phyloP scores from a whole-genome alignment of 2,329 filamentous ascomycete genomes.

The Arthrobotrys sphaeroides region DNA sequence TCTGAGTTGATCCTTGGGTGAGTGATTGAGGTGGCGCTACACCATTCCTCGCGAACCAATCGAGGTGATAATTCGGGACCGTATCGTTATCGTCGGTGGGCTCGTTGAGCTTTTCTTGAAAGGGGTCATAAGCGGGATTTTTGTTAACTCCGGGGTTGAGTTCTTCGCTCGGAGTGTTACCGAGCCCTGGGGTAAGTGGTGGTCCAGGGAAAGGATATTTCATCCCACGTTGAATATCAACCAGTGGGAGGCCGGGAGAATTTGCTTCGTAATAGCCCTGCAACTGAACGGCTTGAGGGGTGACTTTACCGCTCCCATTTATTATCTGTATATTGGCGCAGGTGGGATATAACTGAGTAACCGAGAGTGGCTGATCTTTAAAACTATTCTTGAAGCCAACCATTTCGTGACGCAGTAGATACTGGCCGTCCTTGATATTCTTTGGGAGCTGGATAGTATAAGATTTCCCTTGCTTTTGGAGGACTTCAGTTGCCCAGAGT shows the following conservation, averaged over 20 bases:
- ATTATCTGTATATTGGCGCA: conserved; percentile 26
- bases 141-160: conserved; percentile 25
- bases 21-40: neutral
- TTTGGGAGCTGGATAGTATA: conserved; percentile 28
- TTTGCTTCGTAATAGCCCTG: neutral
- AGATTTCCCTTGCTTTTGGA: conserved; percentile 9
- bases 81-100: conserved; percentile 9
- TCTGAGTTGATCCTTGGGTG: neutral
- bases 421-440: conserved; percentile 27
- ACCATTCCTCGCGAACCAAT: neutral
- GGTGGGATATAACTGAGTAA: conserved; percentile 14
- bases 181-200: conserved; percentile 12
- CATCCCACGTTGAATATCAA: neutral
- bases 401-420: conserved; percentile 28
- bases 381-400: neutral
- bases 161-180: conserved; percentile 10
- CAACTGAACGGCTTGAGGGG: conserved; percentile 1
- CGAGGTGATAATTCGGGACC: neutral
- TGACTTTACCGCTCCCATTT: neutral
- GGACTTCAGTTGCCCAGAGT: conserved; percentile 15
- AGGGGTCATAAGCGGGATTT: conserved; percentile 1
- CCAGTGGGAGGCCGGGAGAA: neutral
- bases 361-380: neutral
- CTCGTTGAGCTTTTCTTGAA: conserved; percentile 2
- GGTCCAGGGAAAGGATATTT: conserved; percentile 16